Evolutionary conservation across 805 yeast genomes (phyloP).

Genomic region (Saccharomycopsis synnaedendra): DNA sequence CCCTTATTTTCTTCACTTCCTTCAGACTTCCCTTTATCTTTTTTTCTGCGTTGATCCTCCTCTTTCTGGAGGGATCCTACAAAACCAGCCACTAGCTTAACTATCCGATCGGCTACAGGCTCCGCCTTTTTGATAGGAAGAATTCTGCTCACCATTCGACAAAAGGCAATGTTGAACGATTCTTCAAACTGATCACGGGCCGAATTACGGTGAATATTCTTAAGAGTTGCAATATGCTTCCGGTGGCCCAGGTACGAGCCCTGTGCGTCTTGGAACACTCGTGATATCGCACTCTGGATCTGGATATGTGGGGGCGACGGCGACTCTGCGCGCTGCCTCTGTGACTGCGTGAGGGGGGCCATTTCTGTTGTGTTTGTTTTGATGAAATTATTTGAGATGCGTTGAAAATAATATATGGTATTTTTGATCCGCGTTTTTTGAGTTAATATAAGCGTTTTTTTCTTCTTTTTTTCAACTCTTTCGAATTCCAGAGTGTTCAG

Average conservation of each 20-base stretch:
- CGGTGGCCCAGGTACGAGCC: constrained; percentile 62
- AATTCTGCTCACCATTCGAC: constrained; percentile 50
- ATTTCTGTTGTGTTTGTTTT: no score
- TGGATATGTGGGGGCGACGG: constrained; percentile 21
- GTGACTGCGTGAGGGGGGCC: no score
- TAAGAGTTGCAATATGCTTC: constrained; percentile 55
- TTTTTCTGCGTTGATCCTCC: constrained; percentile 21
- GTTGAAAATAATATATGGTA: no score
- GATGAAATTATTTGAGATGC: no score
- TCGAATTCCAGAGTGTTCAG: no score
- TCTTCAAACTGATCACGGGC: constrained; percentile 39
- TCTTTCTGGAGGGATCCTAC: constrained; percentile 21
- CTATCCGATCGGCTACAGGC: constrained; percentile 61
- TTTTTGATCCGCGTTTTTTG: no score
- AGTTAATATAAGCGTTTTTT: no score
- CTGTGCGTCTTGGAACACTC: constrained; percentile 76
- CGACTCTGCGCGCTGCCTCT: no score
- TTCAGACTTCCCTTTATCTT: constrained; percentile 17
- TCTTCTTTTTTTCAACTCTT: no score
- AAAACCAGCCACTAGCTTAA: constrained; percentile 53
- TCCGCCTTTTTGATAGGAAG: constrained; percentile 62
- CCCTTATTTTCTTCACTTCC: constrained; percentile 26
- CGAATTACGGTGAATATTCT: constrained; percentile 46
- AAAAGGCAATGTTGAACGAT: constrained; percentile 48
- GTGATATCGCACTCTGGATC: constrained; percentile 40